Evolutionary conservation across 1,284 basidiomycete genomes (phyloP), one percentile per base, ranked within the genome.

Genomic region (Testicularia cyperi): DNA sequence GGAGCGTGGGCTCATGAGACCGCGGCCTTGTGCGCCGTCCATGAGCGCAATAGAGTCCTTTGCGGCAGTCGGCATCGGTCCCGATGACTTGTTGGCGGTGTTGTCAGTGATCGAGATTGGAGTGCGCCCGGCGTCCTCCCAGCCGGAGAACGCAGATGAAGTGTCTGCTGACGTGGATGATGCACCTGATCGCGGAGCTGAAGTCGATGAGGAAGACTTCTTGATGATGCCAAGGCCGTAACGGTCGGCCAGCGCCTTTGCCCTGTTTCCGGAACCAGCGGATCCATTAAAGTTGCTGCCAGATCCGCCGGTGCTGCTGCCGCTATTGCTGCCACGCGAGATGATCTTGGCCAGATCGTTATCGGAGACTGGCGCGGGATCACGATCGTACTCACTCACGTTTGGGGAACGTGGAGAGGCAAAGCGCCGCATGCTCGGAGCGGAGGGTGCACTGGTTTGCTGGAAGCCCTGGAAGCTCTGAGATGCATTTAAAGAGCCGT

Each of bases 301-400:
- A 12, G 28, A 26, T 3, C 38, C n/a, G 14, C 15, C 29, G 2
- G 32, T 19, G 14, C 37, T 41, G 16, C 26, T 22, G 23, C 25
- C 28, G 35, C 33, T 33, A 16, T 32, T 52, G 14, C 41, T 33
- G 10, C 64, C 64, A 5, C 65, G 48, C 5, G 62, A 57, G 15
- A 70, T 55, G 44, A 70, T 68, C 53, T 67, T 65, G 28, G 68
- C 65, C 43, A 70, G 46, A 53, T 70, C 68, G 32, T 70, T 66
- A 14, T 70, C 68, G 9, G 62, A 56, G 6, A 70, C 65, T 1
- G 65, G 62, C 10, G 56, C 44, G 10, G 68, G 60, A 22, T 70
- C 68, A 33, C 52, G 52, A 30, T 70, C 68, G 29, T 63, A 63
- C 22, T 58, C 60, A 28, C 54, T 57, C 1, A 47, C 49, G 26